Evolutionary conservation across 1,139 yeast species (phyloP), one percentile per base, ranked within the genome.

Genomic region (Sugiyamaella neomexicana): DNA sequence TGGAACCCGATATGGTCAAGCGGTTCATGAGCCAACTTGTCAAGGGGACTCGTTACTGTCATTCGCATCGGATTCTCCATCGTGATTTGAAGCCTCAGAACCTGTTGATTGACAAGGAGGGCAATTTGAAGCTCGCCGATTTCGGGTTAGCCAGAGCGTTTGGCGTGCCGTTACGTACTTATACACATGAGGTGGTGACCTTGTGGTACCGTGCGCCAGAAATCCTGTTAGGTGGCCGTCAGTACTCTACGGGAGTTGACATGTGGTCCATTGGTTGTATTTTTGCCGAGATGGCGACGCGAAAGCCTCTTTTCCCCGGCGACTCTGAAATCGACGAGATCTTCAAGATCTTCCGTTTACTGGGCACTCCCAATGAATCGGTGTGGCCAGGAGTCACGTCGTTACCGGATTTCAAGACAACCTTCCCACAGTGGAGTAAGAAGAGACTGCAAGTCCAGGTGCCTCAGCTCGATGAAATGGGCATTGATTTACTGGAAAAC

Each of bases 231-330:
- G 99, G 99, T 32, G 97, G 98, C 23, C 89, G 95, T 62, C 98
- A 93, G 71, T 93, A 93, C 72, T 89, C 97, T 50, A 93, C 98
- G 0, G 98, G 98, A 27, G 98, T 93, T 50, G 99, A 93, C 70
- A 90, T 95, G 86, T 93, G 99, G 99, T 89, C 97, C 15, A 89
- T 90, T 56, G 99, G 99, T 20, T 91, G 98, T 72, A 93, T 93
- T 55, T 93, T 95, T 74, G 99, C 98, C 5, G 99, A 93, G 71
- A 91, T 93, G 98, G 93, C 95, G 64, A 89, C 91, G 68, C 80
- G 99, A 60, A 89, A 89, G 71, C 98, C 99, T 8, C 74, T 93
- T 51, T 93, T 93, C 74, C 96, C 98, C 1, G 99, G 99, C 31
- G 99, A 93, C 72, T 89, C 97, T 13, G 99, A 93, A 71, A 93